phyloP scores from a whole-genome alignment of 108 stramenopile species.

The Epipyxis sp. region DNA sequence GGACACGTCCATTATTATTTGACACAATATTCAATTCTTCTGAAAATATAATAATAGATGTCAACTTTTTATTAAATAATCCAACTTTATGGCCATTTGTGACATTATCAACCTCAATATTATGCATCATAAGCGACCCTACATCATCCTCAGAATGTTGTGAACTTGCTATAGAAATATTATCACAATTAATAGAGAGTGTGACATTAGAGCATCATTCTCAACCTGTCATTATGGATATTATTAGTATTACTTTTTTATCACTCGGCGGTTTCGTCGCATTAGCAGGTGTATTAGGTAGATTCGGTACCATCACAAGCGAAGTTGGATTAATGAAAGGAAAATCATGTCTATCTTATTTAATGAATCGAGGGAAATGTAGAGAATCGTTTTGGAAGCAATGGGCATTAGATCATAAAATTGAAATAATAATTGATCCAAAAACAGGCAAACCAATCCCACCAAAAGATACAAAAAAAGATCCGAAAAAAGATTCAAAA shows the following conservation, averaged over 20 bases:
- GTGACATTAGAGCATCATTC: too few relatives aligned
- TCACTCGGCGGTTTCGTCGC: neutral
- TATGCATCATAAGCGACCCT: too few relatives aligned
- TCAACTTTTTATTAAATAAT: too few relatives aligned
- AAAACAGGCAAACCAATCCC: neutral
- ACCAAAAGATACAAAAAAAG: neutral
- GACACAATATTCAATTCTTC: too few relatives aligned
- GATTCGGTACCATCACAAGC: neutral
- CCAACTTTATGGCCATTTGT: too few relatives aligned
- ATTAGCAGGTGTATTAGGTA: neutral
- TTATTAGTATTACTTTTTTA: neutral
- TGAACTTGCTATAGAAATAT: too few relatives aligned
- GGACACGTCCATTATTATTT: too few relatives aligned
- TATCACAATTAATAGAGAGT: too few relatives aligned
- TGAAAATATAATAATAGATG: too few relatives aligned
- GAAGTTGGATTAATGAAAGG: neutral
- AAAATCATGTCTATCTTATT: neutral
- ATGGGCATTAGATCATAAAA: neutral
- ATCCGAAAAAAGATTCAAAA: neutral
- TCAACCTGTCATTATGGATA: neutral
- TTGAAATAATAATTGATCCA: neutral
- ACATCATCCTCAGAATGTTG: too few relatives aligned
- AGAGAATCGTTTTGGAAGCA: neutral
- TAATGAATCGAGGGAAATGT: neutral
- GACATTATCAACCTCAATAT: too few relatives aligned